Evolutionary conservation across 1,139 yeast genomes (phyloP), one percentile per base, ranked within the genome.

Genomic region (Geotrichum restrictum): DNA sequence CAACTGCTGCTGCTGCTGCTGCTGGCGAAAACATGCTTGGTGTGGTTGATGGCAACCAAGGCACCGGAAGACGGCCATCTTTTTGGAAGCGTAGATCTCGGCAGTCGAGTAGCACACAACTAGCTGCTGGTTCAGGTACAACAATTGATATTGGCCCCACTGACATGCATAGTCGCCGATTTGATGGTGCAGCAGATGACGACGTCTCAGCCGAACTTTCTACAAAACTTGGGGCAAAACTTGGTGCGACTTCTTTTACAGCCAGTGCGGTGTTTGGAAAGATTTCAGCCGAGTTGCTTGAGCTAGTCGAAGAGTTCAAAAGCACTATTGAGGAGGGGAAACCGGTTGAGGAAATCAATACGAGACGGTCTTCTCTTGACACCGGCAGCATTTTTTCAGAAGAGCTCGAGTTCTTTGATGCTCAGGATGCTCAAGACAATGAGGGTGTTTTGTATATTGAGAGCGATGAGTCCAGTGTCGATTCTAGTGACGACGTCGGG

Each of bases 351-450:
- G 13, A 16, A 7, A 6, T 22, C n/a, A 22, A 34, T 32, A 13
- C 48, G 16, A 36, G 40, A 27, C 18, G 18, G 24, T 16, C 41
- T 13, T 38, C 44, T 14, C 6, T 46, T 13, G 49, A 46, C 38
- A 21, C 38, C 29, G 43, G 42, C 51, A 62, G 63, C 45, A 48
- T 65, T 13, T 70, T 10, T 58, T 76, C 62, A 61, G 79, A 63
- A 3, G 78, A 75, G 45, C n/a, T n/a, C n/a, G 86, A 82, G 51
- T 85, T 80, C 63, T 83, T 68, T 61, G 94, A 85, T 67, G 95
- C 94, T 1, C 74, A 74, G 46, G 91, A 84, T 45, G n/a, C 8
- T 5, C 29, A 24, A 24, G 29, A 24, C 7, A 68, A 65, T 48
- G 62, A 60, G 27, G 69, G 67, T 2, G 64, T 66, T 16, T 59